A percentile compares a stretch with the other conserved stretches of the same genome.
These are phyloP conservation scores for Asterionellopsis glacialis DNA, from an alignment of 108 stramenopile species.

Conservation along the genomic window DNA sequence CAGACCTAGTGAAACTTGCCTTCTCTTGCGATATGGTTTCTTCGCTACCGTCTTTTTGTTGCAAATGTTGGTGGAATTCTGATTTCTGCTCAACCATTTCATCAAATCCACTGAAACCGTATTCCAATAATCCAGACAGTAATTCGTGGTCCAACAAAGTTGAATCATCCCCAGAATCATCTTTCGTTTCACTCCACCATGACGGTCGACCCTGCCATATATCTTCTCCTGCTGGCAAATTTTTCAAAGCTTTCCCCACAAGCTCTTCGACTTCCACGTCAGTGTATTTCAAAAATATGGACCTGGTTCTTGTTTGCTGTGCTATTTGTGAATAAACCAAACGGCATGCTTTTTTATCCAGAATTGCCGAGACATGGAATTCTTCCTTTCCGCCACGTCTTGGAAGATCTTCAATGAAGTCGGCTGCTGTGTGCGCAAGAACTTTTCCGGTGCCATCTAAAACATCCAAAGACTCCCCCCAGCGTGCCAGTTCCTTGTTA, in stretches of 20 bases:
- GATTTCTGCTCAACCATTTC: conserved; percentile 8
- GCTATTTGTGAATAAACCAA: conserved; percentile 61
- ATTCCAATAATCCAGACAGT: conserved; percentile 17
- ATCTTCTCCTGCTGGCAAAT: conserved; percentile 31
- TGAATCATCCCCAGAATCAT: conserved; percentile 30
- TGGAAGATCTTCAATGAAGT: conserved; percentile 36
- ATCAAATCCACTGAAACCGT: conserved; percentile 14
- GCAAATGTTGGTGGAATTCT: not conserved
- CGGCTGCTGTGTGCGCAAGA: conserved; percentile 39
- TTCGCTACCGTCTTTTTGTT: not conserved
- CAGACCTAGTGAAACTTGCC: conserved; percentile 33
- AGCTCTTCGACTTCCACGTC: conserved; percentile 28
- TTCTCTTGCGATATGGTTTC: not conserved
- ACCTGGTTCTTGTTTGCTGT: conserved; percentile 58
- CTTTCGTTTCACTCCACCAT: conserved; percentile 48
- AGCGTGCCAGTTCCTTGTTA: conserved; percentile 36
- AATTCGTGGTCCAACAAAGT: conserved; percentile 9
- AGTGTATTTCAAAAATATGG: conserved; percentile 42
- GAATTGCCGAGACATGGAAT: conserved; percentile 35
- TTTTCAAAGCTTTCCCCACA: conserved; percentile 38
- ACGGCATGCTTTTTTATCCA: conserved; percentile 62
- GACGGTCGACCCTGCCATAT: conserved; percentile 59
- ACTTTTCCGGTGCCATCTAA: conserved; percentile 49
- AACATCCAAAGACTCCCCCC: conserved; percentile 38
- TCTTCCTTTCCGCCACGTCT: conserved; percentile 28